These are phyloP conservation scores for Lasiosphaeria hispida DNA, from an alignment of 495 filamentous ascomycete species.

Conservation along the genomic window DNA sequence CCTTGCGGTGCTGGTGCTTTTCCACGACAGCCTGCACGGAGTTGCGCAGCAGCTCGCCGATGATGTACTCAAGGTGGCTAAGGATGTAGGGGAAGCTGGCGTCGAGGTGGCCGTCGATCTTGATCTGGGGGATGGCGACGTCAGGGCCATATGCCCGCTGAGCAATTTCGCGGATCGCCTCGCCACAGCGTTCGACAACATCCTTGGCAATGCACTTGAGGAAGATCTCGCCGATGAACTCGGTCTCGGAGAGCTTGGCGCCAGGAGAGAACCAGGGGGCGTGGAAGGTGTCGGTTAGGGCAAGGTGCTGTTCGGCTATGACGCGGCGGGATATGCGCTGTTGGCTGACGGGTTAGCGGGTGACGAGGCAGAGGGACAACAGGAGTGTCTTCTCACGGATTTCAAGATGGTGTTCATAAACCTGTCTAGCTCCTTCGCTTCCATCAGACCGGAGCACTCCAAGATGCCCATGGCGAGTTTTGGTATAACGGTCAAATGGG, in stretches of 20 bases:
- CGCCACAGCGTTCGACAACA: constrained; percentile 79
- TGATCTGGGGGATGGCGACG: constrained; percentile 71
- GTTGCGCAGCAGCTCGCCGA: constrained; percentile 93
- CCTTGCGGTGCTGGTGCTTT: constrained; percentile 38
- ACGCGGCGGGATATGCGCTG: constrained; percentile 92
- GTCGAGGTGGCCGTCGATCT: constrained; percentile 79
- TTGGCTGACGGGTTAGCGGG: background rate
- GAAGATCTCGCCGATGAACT: constrained; percentile 95
- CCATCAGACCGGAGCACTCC: constrained; percentile 78
- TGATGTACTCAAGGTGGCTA: constrained; percentile 93
- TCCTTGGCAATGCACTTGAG: constrained; percentile 90
- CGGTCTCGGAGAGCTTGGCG: constrained; percentile 68
- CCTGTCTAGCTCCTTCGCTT: constrained; percentile 73
- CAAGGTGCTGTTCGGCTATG: constrained; percentile 96
- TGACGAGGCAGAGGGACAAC: background rate
- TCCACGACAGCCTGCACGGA: constrained; percentile 90
- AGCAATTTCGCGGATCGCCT: constrained; percentile 66
- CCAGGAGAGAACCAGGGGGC: constrained; percentile 88
- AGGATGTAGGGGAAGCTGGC: constrained; percentile 96
- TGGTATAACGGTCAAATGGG: constrained; percentile 91
- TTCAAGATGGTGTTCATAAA: constrained; percentile 94
- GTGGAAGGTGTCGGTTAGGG: constrained; percentile 94
- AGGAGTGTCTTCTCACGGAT: constrained; percentile 62
- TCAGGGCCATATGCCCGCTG: constrained; percentile 67
- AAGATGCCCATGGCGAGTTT: constrained; percentile 91